Percentiles rank a stretch among this genome's conserved stretches.
phyloP scores from a whole-genome alignment of 2,329 filamentous ascomycete genomes.

The Colletotrichum neosansevieriae region DNA sequence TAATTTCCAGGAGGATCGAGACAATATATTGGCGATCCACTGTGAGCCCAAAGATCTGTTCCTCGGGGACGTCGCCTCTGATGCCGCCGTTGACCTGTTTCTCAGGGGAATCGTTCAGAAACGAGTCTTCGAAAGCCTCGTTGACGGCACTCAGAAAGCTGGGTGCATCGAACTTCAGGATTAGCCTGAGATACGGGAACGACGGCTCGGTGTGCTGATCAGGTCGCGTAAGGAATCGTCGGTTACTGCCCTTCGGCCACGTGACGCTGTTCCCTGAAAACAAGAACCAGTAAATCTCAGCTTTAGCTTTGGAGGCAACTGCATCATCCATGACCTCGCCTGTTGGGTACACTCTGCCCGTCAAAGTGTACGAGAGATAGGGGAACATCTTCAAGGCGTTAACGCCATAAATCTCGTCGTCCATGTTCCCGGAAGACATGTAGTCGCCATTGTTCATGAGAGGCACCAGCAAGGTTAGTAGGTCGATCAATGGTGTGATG shows the following conservation, averaged over 20 bases:
- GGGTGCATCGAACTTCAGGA: slow-evolving; percentile 88
- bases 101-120: slow-evolving; percentile 84
- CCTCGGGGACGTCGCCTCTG: slow-evolving; percentile 68
- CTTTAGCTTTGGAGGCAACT: slow-evolving; percentile 82
- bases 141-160: slow-evolving; percentile 96
- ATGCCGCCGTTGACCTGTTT: slow-evolving; percentile 67
- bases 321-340: slow-evolving; percentile 79
- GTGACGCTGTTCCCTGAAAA: slow-evolving; percentile 85
- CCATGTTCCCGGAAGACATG: slow-evolving; percentile 64
- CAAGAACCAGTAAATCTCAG: slow-evolving; percentile 90
- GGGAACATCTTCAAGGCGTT: slow-evolving; percentile 93
- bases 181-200: slow-evolving; percentile 86
- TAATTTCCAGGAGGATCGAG: slow-evolving; percentile 90
- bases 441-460: slow-evolving; percentile 68
- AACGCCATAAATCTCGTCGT: slow-evolving; percentile 71
- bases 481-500: slow-evolving; percentile 87
- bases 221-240: slow-evolving; percentile 71
- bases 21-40: slow-evolving; percentile 94
- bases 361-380: slow-evolving; percentile 92
- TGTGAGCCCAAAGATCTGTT: slow-evolving; percentile 75
- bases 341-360: slow-evolving; percentile 91
- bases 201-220: slow-evolving; percentile 72
- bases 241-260: slow-evolving; percentile 77
- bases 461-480: slow-evolving; percentile 76
- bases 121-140: slow-evolving; percentile 95